A percentile compares a stretch with the other conserved stretches of the same genome.
phyloP scores from a whole-genome alignment of 768 basidiomycete species.

The Russula abietina region DNA sequence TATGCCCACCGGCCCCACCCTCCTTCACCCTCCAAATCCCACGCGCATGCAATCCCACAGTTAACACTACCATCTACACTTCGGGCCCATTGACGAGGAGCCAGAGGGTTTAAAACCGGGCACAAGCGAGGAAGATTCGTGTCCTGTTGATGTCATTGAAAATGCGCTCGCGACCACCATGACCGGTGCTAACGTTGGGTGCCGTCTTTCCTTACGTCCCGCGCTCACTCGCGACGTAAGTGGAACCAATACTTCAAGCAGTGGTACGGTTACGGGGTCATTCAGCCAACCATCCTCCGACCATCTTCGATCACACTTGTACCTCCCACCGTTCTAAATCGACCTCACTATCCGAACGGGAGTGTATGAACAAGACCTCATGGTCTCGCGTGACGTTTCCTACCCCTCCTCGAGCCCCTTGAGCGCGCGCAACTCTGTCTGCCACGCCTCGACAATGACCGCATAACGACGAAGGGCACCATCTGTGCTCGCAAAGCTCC shows the following conservation, averaged over 20 bases:
- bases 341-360: neutral
- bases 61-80: conserved; percentile 32
- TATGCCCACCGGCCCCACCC: conserved; percentile 11
- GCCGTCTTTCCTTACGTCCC: conserved; percentile 6
- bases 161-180: conserved; percentile 12
- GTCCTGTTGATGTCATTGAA: conserved; percentile 21
- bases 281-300: conserved; percentile 19
- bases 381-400: too few relatives aligned
- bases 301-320: conserved; percentile 2
- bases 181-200: neutral
- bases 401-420: too few relatives aligned
- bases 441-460: conserved; percentile 57
- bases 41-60: conserved; percentile 47
- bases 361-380: too few relatives aligned
- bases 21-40: conserved; percentile 37
- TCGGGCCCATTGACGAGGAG: conserved; percentile 24
- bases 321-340: neutral
- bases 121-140: conserved; percentile 19
- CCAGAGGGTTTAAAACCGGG: conserved; percentile 20
- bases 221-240: conserved; percentile 6
- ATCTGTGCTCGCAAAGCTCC: conserved; percentile 56
- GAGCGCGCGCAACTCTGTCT: conserved; percentile 51
- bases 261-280: conserved; percentile 21
- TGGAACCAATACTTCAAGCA: conserved; percentile 19
- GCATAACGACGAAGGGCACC: conserved; percentile 62